Base-by-base conservation (phyloP, 441 rosid genomes). In the Pelargonium australe region DNA sequence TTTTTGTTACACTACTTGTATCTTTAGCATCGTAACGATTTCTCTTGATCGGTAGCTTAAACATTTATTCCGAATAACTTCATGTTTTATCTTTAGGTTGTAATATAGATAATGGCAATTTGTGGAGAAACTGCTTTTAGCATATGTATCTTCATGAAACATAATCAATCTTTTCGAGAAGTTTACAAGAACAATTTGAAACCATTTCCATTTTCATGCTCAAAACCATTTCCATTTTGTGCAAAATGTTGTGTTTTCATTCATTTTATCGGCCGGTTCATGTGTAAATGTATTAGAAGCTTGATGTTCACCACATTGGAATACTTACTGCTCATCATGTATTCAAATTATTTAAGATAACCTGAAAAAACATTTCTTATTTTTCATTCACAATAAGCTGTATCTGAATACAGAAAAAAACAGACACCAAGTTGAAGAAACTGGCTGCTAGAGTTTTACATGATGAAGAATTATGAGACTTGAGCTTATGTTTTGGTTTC, bases 341-440 rank as follows among this genome's bases (percentile, higher is more conserved):
- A 12, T 12, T 49, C 40, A 49, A 49, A 14, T n/a, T 4, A 58
- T 34, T 19, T 55, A 9, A 1, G 11, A 20, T 19, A 58, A 19
- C 34, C 20, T 58, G 23, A 58, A 58, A 58, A 58, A 58, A 8
- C 8, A 57, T n/a, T 7, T 19, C 31, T 58, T 58, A 58, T 19
- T 58, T 58, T 23, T 19, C 63, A 58, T 58, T 58, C 63, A 58
- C 63, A 58, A 58, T 20, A 8, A 58, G 13, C 63, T 58, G 63
- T 17, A 19, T 58, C 23, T 25, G 63, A 58, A 58, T 20, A 19
- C 31, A 58, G 28, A 19, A 58, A 1, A 1, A 58, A 58, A 58
- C 19, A 4, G 16, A 55, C 4, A 55, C 61, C 23, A 16, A 55
- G 10, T 55, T 55, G 8, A 55, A 55, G 61, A 55, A 55, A 13